phyloP scores from a whole-genome alignment of 257 asterid genomes.

The Hygrophila difformis region DNA sequence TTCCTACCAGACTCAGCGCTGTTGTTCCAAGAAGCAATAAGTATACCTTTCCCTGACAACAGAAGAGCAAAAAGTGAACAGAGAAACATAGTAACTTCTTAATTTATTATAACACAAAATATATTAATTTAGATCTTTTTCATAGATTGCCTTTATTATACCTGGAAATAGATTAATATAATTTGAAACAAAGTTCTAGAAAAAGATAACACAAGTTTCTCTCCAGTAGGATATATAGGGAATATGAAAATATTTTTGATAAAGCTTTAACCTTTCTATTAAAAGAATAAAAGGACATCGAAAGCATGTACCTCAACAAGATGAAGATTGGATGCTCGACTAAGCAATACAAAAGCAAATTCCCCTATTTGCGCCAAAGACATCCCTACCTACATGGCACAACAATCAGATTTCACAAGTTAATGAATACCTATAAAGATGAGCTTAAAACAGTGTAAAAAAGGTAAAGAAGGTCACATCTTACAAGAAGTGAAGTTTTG shows the following conservation, averaged over 20 bases:
- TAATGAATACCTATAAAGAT: constrained; percentile 9
- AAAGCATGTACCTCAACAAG: constrained; percentile 81
- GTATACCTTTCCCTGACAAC: constrained; percentile 92
- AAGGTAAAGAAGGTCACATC: constrained; percentile 25
- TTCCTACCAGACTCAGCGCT: constrained; percentile 65
- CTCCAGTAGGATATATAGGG: too few species aligned
- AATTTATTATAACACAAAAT: too few species aligned
- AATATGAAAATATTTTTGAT: too few species aligned
- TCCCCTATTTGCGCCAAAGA: constrained; percentile 99
- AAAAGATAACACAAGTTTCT: too few species aligned
- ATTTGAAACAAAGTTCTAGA: too few species aligned
- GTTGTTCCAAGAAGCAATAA: constrained; percentile 95
- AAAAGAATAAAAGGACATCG: too few species aligned
- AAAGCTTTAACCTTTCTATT: too few species aligned
- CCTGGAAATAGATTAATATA: too few species aligned
- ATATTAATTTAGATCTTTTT: too few species aligned
- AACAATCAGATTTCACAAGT: constrained; percentile 30
- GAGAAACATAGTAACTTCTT: not conserved
- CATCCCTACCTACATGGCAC: constrained; percentile 73
- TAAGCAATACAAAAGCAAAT: constrained; percentile 92
- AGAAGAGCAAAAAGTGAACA: constrained; percentile 6
- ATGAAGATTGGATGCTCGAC: constrained; percentile 99
- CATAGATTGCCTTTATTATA: too few species aligned
- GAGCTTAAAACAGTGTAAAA: too few species aligned
- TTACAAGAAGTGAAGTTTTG: constrained; percentile 82